A percentile compares a stretch with the other conserved stretches of the same genome.
Evolutionary conservation across 345 rosid species (phyloP).

Genomic region (Lumnitzera littorea): DNA sequence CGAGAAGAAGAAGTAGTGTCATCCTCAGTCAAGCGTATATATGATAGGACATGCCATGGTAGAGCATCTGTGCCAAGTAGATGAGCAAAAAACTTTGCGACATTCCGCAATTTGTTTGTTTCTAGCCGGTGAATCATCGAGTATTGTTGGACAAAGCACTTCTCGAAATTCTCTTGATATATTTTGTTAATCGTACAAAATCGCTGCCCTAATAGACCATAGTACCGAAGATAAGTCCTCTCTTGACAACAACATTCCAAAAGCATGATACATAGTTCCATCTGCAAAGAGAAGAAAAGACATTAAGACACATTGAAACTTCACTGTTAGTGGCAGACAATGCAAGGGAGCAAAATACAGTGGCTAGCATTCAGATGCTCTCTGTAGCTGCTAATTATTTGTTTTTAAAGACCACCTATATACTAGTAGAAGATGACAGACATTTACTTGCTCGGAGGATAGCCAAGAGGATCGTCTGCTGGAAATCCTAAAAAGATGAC

Average conservation of each 20-base stretch:
- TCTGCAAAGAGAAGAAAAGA: constrained; percentile 38
- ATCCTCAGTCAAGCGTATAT: constrained; percentile 81
- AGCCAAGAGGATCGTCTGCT: too few species aligned
- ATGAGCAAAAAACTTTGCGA: constrained; percentile 94
- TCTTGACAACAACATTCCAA: constrained; percentile 95
- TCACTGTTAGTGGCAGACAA: too few species aligned
- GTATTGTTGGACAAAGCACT: constrained; percentile 84
- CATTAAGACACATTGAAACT: background rate
- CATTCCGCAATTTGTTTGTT: constrained; percentile 83
- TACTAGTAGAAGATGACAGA: too few species aligned
- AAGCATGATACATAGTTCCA: constrained; percentile 91
- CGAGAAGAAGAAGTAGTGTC: constrained; percentile 94
- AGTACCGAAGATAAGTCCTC: constrained; percentile 89
- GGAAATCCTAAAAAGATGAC: too few species aligned
- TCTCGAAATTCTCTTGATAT: constrained; percentile 86
- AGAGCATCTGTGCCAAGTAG: constrained; percentile 86
- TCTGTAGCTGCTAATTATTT: too few species aligned
- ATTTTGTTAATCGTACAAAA: constrained; percentile 95
- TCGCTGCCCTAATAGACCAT: constrained; percentile 87
- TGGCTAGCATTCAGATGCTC: too few species aligned
- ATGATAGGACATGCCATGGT: constrained; percentile 93
- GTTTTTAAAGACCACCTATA: too few species aligned
- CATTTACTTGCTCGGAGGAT: too few species aligned
- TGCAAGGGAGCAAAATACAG: too few species aligned
- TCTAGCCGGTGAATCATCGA: constrained; percentile 95